Conservation (phyloP, 768 basidiomycete genomes). For the Mrakia blollopis region DNA sequence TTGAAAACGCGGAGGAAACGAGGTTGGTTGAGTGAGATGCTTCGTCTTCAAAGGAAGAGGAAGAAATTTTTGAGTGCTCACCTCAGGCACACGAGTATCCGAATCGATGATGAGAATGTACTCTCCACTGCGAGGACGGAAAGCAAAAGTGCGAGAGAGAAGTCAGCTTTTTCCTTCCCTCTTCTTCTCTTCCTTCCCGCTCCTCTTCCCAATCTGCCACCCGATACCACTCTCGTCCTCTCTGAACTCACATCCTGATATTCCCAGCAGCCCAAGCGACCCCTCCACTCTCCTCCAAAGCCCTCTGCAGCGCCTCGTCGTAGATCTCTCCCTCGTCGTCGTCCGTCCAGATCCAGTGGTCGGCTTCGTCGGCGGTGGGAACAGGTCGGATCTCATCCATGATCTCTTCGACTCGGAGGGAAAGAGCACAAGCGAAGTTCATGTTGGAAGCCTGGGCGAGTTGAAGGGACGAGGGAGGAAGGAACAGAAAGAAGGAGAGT, state of each 20-base stretch:
- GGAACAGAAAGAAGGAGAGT: background rate
- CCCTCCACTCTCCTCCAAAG: constrained; percentile 61
- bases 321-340: constrained; percentile 63
- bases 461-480: background rate
- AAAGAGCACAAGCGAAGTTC: constrained; percentile 73
- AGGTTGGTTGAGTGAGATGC: background rate
- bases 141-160: background rate
- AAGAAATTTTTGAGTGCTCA: background rate
- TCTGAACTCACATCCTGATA: constrained; percentile 52
- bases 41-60: background rate
- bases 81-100: constrained; percentile 24
- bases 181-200: constrained; percentile 53
- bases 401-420: constrained; percentile 56
- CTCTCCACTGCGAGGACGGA: constrained; percentile 32
- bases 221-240: too few species aligned
- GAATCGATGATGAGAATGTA: constrained; percentile 33
- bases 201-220: too few species aligned
- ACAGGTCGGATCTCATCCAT: constrained; percentile 51
- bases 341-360: constrained; percentile 58
- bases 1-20: background rate
- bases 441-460: constrained; percentile 64
- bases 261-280: constrained; percentile 66
- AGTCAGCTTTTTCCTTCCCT: background rate
- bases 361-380: constrained; percentile 44
- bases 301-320: constrained; percentile 65